Base-by-base conservation (phyloP, 768 basidiomycete genomes). In the Psilocybe cyanescens region DNA sequence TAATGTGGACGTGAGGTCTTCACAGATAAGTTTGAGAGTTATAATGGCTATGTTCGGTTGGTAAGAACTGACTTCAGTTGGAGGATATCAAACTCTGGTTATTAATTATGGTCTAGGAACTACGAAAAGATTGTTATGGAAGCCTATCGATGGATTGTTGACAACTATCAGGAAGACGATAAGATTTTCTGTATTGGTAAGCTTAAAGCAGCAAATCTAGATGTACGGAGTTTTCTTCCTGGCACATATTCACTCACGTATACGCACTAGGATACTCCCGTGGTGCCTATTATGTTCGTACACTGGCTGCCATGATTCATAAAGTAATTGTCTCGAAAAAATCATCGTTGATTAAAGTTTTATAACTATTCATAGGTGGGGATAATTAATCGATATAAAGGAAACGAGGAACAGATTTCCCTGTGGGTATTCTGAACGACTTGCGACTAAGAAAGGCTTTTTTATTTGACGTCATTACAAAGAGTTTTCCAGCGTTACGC, bases 281-380 rank as follows among this genome's bases (percentile, higher is more conserved):
- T 19, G 81, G 81, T 2, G 81, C 79, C 28, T 81, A 79, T 65
- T 81, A 82, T 62, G 78, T 77, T 9, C 74, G 82, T 41, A 76
- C 70, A 1, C 54, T 82, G 37, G 75, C 80, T 2, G 81, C 71
- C 6, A 81, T 82, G 81, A 79, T 82, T 19, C 65, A 75, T 19
- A 73, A 63, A 49, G 82, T 79, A 49, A 3, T 35, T 11, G 11
- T 37, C 28, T 4, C 16, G 33, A 6, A 35, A 35, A 35, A 24
- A 24, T 24, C 24, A 24, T 24, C 33, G 33, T 35, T 35, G 33
- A 24, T 24, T 24, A 24, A 24, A 35, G 9, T 16, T 4, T n/a
- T 44, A 30, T 14, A 19, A 6, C 33, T 35, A 35, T 35, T 35
- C 4, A 35, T 11, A 81, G 80, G 78, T 82, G 5, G 81, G 81